A percentile compares a stretch with the other conserved stretches of the same genome.
Conservation (phyloP, 352 stramenopile species). For the Globisporangium solare region DNA sequence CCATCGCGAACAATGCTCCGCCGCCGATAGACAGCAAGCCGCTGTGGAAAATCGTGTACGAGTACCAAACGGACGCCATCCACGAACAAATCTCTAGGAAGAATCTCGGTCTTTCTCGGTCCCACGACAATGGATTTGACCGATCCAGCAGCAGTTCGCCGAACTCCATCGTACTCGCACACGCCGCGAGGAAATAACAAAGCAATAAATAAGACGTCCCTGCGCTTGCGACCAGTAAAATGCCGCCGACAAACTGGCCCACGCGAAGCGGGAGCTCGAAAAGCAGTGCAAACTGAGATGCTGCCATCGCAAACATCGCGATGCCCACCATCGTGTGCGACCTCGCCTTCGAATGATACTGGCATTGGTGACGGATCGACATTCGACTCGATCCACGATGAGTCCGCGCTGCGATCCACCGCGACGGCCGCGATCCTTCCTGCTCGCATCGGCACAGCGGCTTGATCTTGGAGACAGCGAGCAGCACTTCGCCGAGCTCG, state of each 20-base stretch:
- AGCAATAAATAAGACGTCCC: conserved; percentile 42
- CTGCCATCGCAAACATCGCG: conserved; percentile 22
- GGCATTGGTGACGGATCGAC: conserved; percentile 18
- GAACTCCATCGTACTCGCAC: conserved; percentile 20
- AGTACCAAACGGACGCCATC: conserved; percentile 64
- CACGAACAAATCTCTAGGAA: conserved; percentile 72
- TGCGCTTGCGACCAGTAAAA: conserved; percentile 44
- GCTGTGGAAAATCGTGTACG: conserved; percentile 56
- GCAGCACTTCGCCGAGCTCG: conserved; percentile 51
- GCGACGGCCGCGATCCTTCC: background rate
- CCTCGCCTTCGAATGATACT: background rate
- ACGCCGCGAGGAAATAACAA: conserved; percentile 34
- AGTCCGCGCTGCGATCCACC: too few species aligned
- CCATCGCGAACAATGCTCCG: conserved; percentile 34
- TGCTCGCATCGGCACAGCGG: conserved; percentile 3
- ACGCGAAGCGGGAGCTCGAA: conserved; percentile 32
- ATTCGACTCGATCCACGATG: background rate
- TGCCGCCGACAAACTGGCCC: conserved; percentile 42
- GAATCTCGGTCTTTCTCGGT: conserved; percentile 43
- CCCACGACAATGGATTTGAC: conserved; percentile 45
- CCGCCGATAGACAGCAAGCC: conserved; percentile 35
- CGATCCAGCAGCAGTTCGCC: conserved; percentile 48
- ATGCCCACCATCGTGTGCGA: conserved; percentile 27
- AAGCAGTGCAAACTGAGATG: conserved; percentile 24
- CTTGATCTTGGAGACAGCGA: conserved; percentile 29